Base-by-base conservation (phyloP, 768 basidiomycete species). In the Thelephora aurantiotincta region DNA sequence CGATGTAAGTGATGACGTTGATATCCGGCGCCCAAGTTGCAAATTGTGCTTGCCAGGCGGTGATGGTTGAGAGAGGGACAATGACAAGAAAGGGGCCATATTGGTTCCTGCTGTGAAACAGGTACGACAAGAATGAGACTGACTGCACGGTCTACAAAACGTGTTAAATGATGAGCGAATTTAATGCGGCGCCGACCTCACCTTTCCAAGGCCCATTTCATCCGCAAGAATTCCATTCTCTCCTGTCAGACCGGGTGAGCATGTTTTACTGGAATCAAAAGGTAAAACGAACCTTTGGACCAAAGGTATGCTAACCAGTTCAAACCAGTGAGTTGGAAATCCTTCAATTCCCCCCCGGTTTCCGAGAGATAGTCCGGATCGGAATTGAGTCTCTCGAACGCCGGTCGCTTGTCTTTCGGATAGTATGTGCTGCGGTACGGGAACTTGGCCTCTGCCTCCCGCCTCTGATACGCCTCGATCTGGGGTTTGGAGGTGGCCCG, bases 151-250 rank as follows among this genome's bases (percentile, higher is more conserved):
- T 90, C 85, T 90, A 51, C 2, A 34, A 11, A 20, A 36, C 35
- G 51, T 13, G 11, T 13, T 46, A 48, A 13, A 33, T 36, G 48
- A 58, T n/a, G 0, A 33, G 43, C 50, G 14, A 11, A 33, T 26
- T 34, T 14, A 48, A 23, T 9, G 54, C 19, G 26, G 26, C 26
- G 30, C 22, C 22, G 16, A 51, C 33, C 55, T 46, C 51, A 85
- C 75, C 78, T 99, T 99, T 47, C 96, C 96, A 20, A 99, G 82
- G 61, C 96, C 96, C 96, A 98, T 99, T 73, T 99, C 96, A 58
- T 99, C 96, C 0, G 96, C 96, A 33, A 99, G 68, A 50, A 99
- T 96, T 16, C 96, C 96, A 60, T 98, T 98, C 56, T 94, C 85
- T 7, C 88, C 38, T 41, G 12, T 16, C 18, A 41, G 14, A 41